Evolutionary conservation across 2,329 filamentous ascomycete species (phyloP), one percentile per base, ranked within the genome.

Genomic region (Stachybotrys echinatus): DNA sequence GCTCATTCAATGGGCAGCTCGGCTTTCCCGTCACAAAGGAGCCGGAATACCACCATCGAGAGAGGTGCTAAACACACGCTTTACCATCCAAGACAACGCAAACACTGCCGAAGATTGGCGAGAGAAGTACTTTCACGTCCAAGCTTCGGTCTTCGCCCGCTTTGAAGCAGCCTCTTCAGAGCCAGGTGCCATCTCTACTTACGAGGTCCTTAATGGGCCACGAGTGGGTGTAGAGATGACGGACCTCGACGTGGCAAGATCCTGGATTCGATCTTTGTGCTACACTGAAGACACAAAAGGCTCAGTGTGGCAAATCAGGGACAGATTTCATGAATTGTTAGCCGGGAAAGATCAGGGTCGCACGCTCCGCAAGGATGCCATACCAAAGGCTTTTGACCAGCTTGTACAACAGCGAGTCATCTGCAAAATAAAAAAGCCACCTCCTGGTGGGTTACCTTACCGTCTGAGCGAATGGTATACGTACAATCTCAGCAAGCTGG

Each of bases 1-100:
- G 5, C 65, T 92, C 6, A 77, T 91, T 44, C 72, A 77, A 34
- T 92, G 88, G 88, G 77, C 84, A 1, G 70, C 81, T 54, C 72
- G 75, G 20, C 77, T 80, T 4, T 67, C 74, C 21, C 68, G 68
- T 1, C 66, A 73, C 23, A 69, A 75, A 48, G 71, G 72, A 1
- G 59, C 76, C 31, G 63, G 72, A 20, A 71, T 85, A 2, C 82
- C 81, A 2, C 61, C 62, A 3, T 72, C 73, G 1, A 70, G 74
- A 42, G 58, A 65, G 12, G 62, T 64, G n/a, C 62, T 87, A 2
- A 65, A 76, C 3, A 56, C 70, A 14, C 59, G 66, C 6, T 79
- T 73, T 56, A 58, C 62, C 0, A 58, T 80, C 14, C 61, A 72
- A 10, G 64, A 71, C 18, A 65, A 64, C 23, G 61, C 58, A 42